phyloP scores from a whole-genome alignment of 2,329 filamentous ascomycete genomes.

The Penicillium carneum region DNA sequence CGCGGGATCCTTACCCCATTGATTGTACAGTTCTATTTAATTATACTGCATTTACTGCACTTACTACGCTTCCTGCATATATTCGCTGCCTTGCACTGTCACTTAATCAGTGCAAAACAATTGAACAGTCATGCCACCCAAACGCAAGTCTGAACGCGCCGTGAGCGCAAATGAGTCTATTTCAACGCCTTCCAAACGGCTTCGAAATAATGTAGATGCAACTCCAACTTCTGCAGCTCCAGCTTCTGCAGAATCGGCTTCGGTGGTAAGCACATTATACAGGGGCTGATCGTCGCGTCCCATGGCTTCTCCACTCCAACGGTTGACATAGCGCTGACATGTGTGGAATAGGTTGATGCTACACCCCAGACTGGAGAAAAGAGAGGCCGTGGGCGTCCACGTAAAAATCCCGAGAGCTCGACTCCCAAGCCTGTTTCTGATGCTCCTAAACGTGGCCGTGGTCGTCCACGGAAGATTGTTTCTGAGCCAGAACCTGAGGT shows the following conservation, averaged over 20 bases:
- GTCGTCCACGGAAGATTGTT: conserved; percentile 43
- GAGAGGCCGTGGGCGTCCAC: conserved; percentile 46
- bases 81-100: neutral
- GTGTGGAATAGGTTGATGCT: conserved; percentile 9
- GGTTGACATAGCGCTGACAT: conserved; percentile 12
- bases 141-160: conserved; percentile 41
- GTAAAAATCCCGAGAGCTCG: conserved; percentile 41
- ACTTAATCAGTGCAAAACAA: neutral
- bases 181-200: conserved; percentile 36
- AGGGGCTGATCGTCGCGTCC: conserved; percentile 23
- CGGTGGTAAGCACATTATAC: conserved; percentile 28
- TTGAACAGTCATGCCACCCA: conserved; percentile 25
- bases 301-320: conserved; percentile 17
- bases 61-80: conserved; percentile 2
- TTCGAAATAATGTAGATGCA: conserved; percentile 24
- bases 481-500: conserved; percentile 21
- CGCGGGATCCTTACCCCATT: neutral
- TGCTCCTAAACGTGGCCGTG: conserved; percentile 45
- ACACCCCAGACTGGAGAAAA: conserved; percentile 40
- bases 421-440: conserved; percentile 35
- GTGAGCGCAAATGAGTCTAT: conserved; percentile 29
- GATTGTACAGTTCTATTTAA: neutral
- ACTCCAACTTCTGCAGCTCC: conserved; percentile 4
- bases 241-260: conserved; percentile 1
- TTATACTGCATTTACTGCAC: neutral